A percentile compares a stretch with the other conserved stretches of the same genome.
Evolutionary conservation across 2,329 filamentous ascomycete species (phyloP).

Genomic region (Fusarium decemcellulare): DNA sequence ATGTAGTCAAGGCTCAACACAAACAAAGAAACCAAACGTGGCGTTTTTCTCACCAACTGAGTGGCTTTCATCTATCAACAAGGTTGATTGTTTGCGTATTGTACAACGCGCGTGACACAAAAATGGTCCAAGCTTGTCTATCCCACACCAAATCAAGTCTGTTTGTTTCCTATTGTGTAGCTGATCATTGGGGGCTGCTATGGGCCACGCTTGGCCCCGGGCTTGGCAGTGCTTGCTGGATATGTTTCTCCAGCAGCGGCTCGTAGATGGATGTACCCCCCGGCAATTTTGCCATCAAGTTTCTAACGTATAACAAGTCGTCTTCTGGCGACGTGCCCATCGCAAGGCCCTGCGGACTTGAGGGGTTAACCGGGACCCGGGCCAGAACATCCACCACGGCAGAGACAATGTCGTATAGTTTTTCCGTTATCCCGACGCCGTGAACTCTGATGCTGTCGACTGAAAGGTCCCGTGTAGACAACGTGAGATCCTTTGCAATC

Average conservation of each 20-base stretch:
- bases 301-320: slow-evolving; percentile 55
- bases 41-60: too few species aligned
- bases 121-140: neutral
- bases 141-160: neutral
- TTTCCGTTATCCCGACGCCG: slow-evolving; percentile 62
- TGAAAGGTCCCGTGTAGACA: slow-evolving; percentile 56
- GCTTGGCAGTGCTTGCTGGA: slow-evolving; percentile 52
- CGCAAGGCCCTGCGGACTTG: slow-evolving; percentile 42
- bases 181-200: slow-evolving; percentile 6
- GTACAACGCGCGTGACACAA: too few species aligned
- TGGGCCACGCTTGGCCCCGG: slow-evolving; percentile 27
- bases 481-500: slow-evolving; percentile 56
- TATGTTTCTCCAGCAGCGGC: slow-evolving; percentile 57
- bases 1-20: too few species aligned
- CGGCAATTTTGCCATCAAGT: slow-evolving; percentile 55
- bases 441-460: slow-evolving; percentile 58
- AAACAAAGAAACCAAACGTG: too few species aligned
- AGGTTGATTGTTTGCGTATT: too few species aligned
- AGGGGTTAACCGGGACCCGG: slow-evolving; percentile 53
- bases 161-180: neutral
- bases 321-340: slow-evolving; percentile 52
- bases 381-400: slow-evolving; percentile 61
- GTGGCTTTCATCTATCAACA: too few species aligned
- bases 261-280: slow-evolving; percentile 56
- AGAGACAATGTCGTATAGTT: slow-evolving; percentile 61